Evolutionary conservation across 805 yeast genomes (phyloP), one percentile per base, ranked within the genome.

Genomic region (Saccharomycopsis sp.): DNA sequence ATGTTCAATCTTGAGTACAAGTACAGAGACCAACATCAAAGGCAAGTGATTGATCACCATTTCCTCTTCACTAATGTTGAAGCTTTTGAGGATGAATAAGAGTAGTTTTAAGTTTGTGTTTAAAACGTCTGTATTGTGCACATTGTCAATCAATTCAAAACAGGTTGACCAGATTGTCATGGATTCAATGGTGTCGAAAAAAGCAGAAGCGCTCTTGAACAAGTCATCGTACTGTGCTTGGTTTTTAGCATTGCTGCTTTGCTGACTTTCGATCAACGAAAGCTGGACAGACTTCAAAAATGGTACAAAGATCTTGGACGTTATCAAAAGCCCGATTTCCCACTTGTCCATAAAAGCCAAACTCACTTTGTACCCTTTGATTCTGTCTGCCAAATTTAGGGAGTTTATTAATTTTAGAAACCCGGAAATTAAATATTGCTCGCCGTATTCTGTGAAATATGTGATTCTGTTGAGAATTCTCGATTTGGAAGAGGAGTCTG

Each of bases 181-280:
- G 0, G 95, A 74, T 53, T 92, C 98, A 2, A 88, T 80, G 4
- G 85, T 80, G 59, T 92, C 95, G 56, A 92, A 86, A 42, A 89
- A 77, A 0, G 77, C 63, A 39, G 73, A 71, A 0, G 86, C 83
- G 22, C 78, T 69, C 34, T 66, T 66, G 30, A 81, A 45, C 0
- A 80, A 61, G 8, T 72, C 80, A 4, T 63, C 61, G 40, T 61
- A 63, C 7, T 52, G 49, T 2, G 52, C 54, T 26, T 5, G 30
- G n/a, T 13, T 13, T 30, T 12, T 32, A 8, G 17, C 2, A 35
- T 15, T 25, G n/a, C 12, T 25, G 9, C 18, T 15, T 13, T 32
- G 19, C 4, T 33, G 19, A 17, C 39, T 41, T 36, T 41, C 43
- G 16, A 35, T 7, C n/a, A 41, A 25, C 5, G 43, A 41, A 5